Evolutionary conservation across 805 yeast species (phyloP), one percentile per base, ranked within the genome.

Genomic region (Ogataea populi-albae): DNA sequence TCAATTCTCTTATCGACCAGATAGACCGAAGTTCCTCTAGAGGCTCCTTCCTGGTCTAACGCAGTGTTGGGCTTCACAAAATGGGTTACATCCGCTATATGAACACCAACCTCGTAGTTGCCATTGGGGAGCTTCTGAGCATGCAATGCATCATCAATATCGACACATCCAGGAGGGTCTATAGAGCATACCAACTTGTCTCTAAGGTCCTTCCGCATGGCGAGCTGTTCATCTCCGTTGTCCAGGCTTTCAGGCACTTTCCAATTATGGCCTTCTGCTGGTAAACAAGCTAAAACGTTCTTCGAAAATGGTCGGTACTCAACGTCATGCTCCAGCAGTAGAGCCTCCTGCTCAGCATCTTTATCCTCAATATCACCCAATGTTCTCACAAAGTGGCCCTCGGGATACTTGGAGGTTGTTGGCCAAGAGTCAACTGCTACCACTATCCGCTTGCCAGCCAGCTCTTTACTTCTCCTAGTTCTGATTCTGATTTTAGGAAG

Each of bases 141-240:
- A 57, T 93, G 99, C 32, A 93, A 68, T 1, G 99, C 98, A 67
- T 93, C 96, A 67, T 93, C 99, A 53, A 93, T 93, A 76, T 93
- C 99, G 47, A 89, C 97, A 78, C 98, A 91, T 20, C 84, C 82
- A 2, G 97, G 97, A 7, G 99, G 99, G 69, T 93, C 99, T 50
- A 93, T 93, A 17, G 95, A 84, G 59, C 99, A 93, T 26, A 93
- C 86, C 32, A 87, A 68, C 54, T 86, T 79, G 51, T 91, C 95
- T 52, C 98, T 77, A 40, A 89, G 71, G 59, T 93, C 99, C 34
- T 68, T 74, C 62, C 99, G 77, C 49, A 81, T 79, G 23, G 71
- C 69, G 21, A 74, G 57, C 26, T 75, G 61, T 7, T 68, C 74
- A 44, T 77, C 83, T 2, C 77, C 75, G 44, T 66, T 73, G 15